Evolutionary conservation across 495 filamentous ascomycete species (phyloP).

Genomic region (Hypoxylon crocopeplum): DNA sequence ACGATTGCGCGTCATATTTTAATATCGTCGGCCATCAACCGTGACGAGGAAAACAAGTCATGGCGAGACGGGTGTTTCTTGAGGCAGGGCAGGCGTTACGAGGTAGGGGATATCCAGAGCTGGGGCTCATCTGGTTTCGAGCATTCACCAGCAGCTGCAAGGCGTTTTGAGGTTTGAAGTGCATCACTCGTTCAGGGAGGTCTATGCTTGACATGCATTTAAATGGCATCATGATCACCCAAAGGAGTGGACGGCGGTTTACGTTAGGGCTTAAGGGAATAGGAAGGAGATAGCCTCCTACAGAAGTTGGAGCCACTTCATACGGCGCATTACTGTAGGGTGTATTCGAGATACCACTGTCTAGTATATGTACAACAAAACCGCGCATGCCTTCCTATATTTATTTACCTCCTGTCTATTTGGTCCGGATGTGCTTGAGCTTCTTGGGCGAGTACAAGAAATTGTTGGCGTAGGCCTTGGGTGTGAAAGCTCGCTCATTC

Average conservation of each 20-base stretch:
- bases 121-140: background rate
- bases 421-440: slow-evolving; percentile 92
- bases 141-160: background rate
- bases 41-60: background rate
- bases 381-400: slow-evolving; percentile 4
- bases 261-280: slow-evolving; percentile 10
- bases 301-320: background rate
- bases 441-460: slow-evolving; percentile 84
- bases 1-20: background rate
- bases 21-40: background rate
- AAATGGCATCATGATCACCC: slow-evolving; percentile 11
- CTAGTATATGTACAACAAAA: slow-evolving; percentile 40
- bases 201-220: slow-evolving; percentile 1
- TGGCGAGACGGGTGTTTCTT: slow-evolving; percentile 8
- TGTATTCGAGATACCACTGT: slow-evolving; percentile 32
- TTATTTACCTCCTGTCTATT: slow-evolving; percentile 58
- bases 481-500: slow-evolving; percentile 80
- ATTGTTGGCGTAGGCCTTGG: slow-evolving; percentile 97
- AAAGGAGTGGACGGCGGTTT: background rate
- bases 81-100: slow-evolving; percentile 17
- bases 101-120: slow-evolving; percentile 7
- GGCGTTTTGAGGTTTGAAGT: slow-evolving; percentile 20
- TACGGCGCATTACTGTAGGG: background rate
- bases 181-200: background rate
- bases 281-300: background rate